Base-by-base conservation (phyloP, 306 rosid species). In the Cucurbita argyrosperma region DNA sequence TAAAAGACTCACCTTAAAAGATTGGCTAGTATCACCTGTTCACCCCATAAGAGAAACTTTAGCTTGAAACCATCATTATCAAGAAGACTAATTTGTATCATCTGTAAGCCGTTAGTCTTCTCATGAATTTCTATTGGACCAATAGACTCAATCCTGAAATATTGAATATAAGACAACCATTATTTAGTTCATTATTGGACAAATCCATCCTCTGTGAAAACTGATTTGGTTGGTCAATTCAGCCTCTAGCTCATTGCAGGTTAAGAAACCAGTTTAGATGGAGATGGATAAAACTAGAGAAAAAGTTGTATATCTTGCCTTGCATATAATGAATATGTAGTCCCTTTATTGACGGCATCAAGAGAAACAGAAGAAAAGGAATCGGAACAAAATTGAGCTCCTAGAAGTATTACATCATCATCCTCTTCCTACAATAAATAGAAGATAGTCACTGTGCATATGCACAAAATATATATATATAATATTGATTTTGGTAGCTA, bases 371-470 rank as follows among this genome's bases (percentile, higher is more conserved):
- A 87, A 84, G 89, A 84, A 82, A 94, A 90, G 49, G 94, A 81
- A 78, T 87, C 98, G 8, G 97, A 86, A 84, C 85, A 90, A 81
- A 90, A 90, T 71, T 93, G 96, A 76, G 96, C 97, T 74, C 83
- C 92, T 75, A 90, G 80, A 76, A 94, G 87, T 91, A 94, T 89
- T 76, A 88, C 89, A 88, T 94, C 98, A 76, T 83, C 94, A 77
- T 90, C 97, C 72, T 82, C 90, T 76, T 89, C 88, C 98, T 93
- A 75, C 54, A 72, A 68, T 68, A 66, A 66, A 66, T 15, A 46
- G 56, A 23, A 26, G 73, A 23, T 46, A 47, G n/a, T 30, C 10
- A 21, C 43, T 47, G 38, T n/a, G 16, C 12, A 19, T 19, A 11
- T 45, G 40, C 53, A 11, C 45, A 15, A 67, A 39, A 26, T n/a